Evolutionary conservation across 2,329 filamentous ascomycete species (phyloP).

Genomic region (Lachnellula occidentalis): DNA sequence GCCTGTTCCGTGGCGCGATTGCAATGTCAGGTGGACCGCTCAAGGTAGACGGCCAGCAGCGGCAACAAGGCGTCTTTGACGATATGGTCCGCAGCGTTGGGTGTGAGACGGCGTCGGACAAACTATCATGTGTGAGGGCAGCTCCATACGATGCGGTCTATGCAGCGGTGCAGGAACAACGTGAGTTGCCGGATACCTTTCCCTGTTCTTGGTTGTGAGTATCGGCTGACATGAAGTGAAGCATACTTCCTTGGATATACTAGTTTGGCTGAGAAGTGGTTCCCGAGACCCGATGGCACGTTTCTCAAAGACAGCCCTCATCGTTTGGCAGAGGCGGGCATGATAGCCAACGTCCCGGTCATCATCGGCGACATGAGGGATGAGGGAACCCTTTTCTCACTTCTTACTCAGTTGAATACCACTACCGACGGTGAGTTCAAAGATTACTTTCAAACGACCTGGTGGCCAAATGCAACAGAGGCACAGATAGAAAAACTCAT

Average conservation of each 20-base stretch:
- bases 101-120: neutral
- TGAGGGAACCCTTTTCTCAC: neutral
- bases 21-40: neutral
- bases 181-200: neutral
- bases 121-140: neutral
- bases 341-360: neutral
- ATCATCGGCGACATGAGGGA: neutral
- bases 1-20: neutral
- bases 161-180: neutral
- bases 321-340: neutral
- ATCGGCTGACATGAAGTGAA: too few species aligned
- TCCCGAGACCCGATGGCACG: neutral
- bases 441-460: neutral
- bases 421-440: neutral
- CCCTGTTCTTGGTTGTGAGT: too few species aligned
- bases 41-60: neutral
- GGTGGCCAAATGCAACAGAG: neutral
- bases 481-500: neutral
- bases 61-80: neutral
- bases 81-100: neutral
- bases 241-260: neutral
- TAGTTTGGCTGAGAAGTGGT: neutral
- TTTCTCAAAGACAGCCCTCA: neutral
- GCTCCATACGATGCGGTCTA: neutral
- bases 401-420: neutral